Conservation (phyloP, 2,329 filamentous ascomycete genomes). For the Ilyonectria destructans region DNA sequence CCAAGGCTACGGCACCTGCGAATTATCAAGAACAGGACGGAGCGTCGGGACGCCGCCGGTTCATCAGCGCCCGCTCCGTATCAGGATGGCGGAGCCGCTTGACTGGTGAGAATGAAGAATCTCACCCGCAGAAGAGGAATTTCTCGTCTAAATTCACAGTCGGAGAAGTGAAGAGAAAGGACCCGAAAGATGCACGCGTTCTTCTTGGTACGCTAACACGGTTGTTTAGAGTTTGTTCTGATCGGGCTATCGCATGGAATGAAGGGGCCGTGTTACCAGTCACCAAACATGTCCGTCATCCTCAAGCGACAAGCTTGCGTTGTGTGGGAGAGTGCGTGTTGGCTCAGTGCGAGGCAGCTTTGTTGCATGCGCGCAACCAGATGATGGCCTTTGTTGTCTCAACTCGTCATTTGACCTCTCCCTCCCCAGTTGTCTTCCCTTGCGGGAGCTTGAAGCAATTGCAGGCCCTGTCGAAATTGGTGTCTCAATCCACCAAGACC, state of each 20-base stretch:
- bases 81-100: conserved; percentile 1
- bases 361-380: conserved; percentile 15
- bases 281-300: conserved; percentile 11
- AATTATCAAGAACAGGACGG: conserved; percentile 16
- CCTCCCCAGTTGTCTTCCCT: neutral
- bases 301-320: neutral
- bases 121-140: conserved; percentile 19
- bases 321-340: conserved; percentile 2
- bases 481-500: conserved; percentile 29
- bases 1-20: conserved; percentile 16
- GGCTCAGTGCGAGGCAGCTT: conserved; percentile 11
- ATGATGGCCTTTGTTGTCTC: conserved; percentile 18
- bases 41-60: neutral
- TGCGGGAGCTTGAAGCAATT: conserved; percentile 23
- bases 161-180: neutral
- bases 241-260: conserved; percentile 26
- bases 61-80: conserved; percentile 16
- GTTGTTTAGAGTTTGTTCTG: conserved; percentile 23
- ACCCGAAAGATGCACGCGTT: conserved; percentile 18
- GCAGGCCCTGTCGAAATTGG: conserved; percentile 30
- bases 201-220: conserved; percentile 30
- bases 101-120: conserved; percentile 14
- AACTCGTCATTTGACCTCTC: conserved; percentile 22
- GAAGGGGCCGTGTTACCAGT: conserved; percentile 21
- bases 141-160: conserved; percentile 3